Evolutionary conservation across 306 rosid genomes (phyloP), one percentile per base, ranked within the genome.

Genomic region (Trichosanthes cucumerina): DNA sequence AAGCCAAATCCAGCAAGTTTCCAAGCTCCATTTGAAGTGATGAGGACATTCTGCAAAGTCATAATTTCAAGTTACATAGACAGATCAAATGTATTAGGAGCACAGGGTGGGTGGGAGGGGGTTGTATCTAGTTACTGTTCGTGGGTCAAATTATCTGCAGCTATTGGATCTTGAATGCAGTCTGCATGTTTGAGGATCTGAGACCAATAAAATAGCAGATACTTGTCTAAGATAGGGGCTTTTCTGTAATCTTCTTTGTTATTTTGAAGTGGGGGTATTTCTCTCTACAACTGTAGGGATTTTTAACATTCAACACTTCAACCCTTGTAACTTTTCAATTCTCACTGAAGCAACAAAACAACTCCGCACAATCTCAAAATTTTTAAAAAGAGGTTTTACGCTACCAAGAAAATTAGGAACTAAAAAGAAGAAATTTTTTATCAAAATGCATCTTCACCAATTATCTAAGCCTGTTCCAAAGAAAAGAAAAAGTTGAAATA

Each of bases 11-110:
- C 99, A 66, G 91, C 91, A 43, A 96, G 98, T 85, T 96, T 96
- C 99, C 99, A 96, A 78, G 99, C 98, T 87, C 99, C 99, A 85
- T 93, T 91, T 84, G 89, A 84, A 70, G 99, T 96, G 81, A 96
- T 96, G 81, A 96, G 86, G 80, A 92, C 86, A 91, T 92, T 96
- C 99, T 96, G 96, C 82, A 85, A 43, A 75, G 69, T 36, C 80
- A 26, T 78, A 66, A 60, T 52, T 76, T 60, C 64, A 28, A 28
- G 16, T 81, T 81, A 38, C 33, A 81, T 60, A 47, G 13, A 9
- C 57, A 72, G 74, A 75, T 49, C 41, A 64, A 57, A 50, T 49
- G 58, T 64, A 53, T 79, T 26, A 41, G 59, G 18, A 73, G 49
- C 58, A 47, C 16, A 41, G 49, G 3, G 70, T 19, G 49, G 31